Evolutionary conservation across 2,329 filamentous ascomycete species (phyloP), one percentile per base, ranked within the genome.

Genomic region (Diaporthe vaccinii): DNA sequence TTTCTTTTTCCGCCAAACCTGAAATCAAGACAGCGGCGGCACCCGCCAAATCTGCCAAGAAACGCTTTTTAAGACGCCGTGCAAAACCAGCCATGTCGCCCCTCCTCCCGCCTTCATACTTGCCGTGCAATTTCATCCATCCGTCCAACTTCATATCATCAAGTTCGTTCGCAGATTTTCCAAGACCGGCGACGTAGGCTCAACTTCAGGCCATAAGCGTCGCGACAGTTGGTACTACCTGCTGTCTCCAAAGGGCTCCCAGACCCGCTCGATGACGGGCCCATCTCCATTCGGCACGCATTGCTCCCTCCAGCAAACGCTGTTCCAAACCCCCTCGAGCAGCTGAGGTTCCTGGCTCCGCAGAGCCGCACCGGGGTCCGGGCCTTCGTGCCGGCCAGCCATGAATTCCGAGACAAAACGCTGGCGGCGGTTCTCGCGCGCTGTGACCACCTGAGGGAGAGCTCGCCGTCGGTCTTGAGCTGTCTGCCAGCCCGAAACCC

Each of bases 391-490:
- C 12, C 57, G 68, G 31, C 75, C 73, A 53, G 62, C 70, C 69
- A 57, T 69, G 49, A 76, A 65, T 20, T 70, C 69, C 12, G 69
- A 65, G 49, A 67, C 39, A 17, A 76, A 61, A 49, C 84, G 84
- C n/a, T 83, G 79, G 17, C 91, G 89, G 70, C 89, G 86, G 15
- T 83, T 84, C 82, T 93, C 91, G 25, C 91, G 89, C 81, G 92
- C 91, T 3, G 84, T 82, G 1, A 93, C 85, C 2, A 90, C 86
- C 14, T 84, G 84, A 39, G 84, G 83, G 68, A 91, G 86, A 22
- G 89, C 85, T 12, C 86, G 85, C 74, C 87, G 85, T 28, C 89
- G 85, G 36, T 86, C 82, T 74, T 87, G 84, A 1, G 84, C 83
- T 53, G 84, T 88, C 36, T 87, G 85, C 86, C 88, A 90, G 31